phyloP scores from a whole-genome alignment of 2,329 filamentous ascomycete species.

The Fusarium penzigii region DNA sequence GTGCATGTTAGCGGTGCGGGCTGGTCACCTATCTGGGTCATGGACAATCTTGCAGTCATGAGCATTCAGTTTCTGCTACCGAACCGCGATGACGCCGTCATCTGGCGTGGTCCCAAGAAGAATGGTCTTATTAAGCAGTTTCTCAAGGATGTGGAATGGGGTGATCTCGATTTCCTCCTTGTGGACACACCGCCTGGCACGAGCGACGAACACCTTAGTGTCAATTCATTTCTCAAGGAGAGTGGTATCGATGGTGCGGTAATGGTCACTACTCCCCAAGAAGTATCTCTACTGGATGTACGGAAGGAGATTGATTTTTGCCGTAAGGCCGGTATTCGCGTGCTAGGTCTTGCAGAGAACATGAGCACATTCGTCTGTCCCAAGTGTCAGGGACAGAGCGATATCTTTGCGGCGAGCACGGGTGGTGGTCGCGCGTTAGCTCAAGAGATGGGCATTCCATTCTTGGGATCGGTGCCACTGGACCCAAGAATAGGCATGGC shows the following conservation, averaged over 20 bases:
- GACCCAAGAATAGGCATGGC: conserved; percentile 95
- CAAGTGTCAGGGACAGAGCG: conserved; percentile 76
- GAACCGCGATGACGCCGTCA: conserved; percentile 89
- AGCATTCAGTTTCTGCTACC: conserved; percentile 98
- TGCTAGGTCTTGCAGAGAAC: conserved; percentile 93
- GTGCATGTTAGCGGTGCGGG: conserved; percentile 88
- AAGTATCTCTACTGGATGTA: conserved; percentile 88
- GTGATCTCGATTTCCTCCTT: conserved; percentile 86
- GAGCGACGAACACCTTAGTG: conserved; percentile 90
- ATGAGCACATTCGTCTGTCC: conserved; percentile 98
- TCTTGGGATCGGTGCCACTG: conserved; percentile 84
- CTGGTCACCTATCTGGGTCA: conserved; percentile 95
- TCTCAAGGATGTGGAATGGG: conserved; percentile 97
- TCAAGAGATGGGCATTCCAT: conserved; percentile 83
- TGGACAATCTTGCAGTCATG: conserved; percentile 94
- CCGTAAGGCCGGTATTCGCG: conserved; percentile 84
- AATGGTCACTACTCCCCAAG: conserved; percentile 91
- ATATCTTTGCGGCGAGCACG: conserved; percentile 91
- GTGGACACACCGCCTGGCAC: conserved; percentile 97
- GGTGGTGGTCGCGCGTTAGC: conserved; percentile 82
- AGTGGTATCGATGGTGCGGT: conserved; percentile 92
- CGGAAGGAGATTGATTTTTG: conserved; percentile 98
- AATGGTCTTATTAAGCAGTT: conserved; percentile 98
- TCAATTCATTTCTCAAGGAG: conserved; percentile 89
- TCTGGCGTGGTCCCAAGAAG: conserved; percentile 98